phyloP scores from a whole-genome alignment of 805 yeast genomes.

The Isabelozyma heimii region DNA sequence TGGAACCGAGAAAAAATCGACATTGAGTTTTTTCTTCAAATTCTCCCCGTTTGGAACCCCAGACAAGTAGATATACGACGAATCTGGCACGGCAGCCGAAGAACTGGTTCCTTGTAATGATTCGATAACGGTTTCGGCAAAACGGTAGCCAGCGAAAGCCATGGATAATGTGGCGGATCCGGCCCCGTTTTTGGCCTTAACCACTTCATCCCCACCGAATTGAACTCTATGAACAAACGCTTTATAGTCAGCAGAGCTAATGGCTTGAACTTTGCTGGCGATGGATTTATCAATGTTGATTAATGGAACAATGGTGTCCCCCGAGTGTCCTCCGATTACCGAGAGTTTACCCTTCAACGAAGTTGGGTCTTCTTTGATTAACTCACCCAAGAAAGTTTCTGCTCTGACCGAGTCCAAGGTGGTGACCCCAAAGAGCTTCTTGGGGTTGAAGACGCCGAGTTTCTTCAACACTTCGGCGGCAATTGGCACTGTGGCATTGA shows the following conservation, averaged over 20 bases:
- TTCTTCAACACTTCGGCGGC: slow-evolving; percentile 49
- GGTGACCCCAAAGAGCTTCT: slow-evolving; percentile 45
- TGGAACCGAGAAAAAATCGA: slow-evolving; percentile 49
- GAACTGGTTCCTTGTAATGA: slow-evolving; percentile 22
- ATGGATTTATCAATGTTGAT: slow-evolving; percentile 13
- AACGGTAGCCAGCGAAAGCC: slow-evolving; percentile 91
- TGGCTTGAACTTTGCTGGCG: slow-evolving; percentile 8
- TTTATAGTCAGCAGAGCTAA: slow-evolving; percentile 14
- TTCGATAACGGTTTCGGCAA: slow-evolving; percentile 54
- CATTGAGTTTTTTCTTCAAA: slow-evolving; percentile 34
- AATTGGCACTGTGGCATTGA: slow-evolving; percentile 46
- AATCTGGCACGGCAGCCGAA: slow-evolving; percentile 33
- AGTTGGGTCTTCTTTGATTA: slow-evolving; percentile 29
- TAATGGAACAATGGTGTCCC: slow-evolving; percentile 46
- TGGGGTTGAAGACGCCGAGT: slow-evolving; percentile 44
- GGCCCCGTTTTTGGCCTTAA: slow-evolving; percentile 88
- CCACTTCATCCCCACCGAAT: slow-evolving; percentile 93
- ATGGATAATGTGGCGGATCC: slow-evolving; percentile 95
- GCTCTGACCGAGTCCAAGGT: slow-evolving; percentile 47
- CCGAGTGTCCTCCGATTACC: slow-evolving; percentile 47
- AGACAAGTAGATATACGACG: slow-evolving; percentile 53
- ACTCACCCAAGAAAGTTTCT: slow-evolving; percentile 41
- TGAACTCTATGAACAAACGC: slow-evolving; percentile 42
- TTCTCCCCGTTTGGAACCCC: slow-evolving; percentile 49
- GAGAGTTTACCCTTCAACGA: slow-evolving; percentile 38